phyloP scores from a whole-genome alignment of 176 grass and related monocot species.

The Stipa capillata region DNA sequence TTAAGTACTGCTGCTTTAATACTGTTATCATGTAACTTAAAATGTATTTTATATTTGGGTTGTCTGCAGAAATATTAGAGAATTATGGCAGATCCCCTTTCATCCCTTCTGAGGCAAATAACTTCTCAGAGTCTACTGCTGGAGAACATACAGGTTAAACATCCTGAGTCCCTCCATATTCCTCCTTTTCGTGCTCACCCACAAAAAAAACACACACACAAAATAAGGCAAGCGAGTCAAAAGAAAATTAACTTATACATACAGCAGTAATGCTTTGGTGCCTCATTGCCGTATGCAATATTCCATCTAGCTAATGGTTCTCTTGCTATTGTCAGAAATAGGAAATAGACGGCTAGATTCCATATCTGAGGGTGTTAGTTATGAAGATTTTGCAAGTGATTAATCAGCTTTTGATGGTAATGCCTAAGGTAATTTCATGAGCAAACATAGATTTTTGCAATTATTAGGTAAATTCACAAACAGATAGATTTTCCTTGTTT shows the following conservation, averaged over 20 bases:
- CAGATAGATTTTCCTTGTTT: not conserved
- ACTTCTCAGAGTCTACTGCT: slow-evolving; percentile 55
- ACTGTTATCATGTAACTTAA: not conserved
- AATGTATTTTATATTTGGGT: slow-evolving; percentile 14
- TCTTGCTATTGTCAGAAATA: slow-evolving; percentile 42
- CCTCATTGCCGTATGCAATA: not conserved
- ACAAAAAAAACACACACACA: no score
- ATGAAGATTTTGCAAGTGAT: slow-evolving; percentile 87
- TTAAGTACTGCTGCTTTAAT: not conserved
- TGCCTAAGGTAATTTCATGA: slow-evolving; percentile 38
- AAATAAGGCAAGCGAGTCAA: not conserved
- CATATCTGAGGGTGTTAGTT: slow-evolving; percentile 89
- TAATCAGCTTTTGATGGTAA: slow-evolving; percentile 32
- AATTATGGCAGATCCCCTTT: slow-evolving; percentile 98
- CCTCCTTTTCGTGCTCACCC: not conserved
- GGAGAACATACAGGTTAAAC: slow-evolving; percentile 53
- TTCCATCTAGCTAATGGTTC: slow-evolving; percentile 23
- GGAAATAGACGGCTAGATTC: slow-evolving; percentile 83
- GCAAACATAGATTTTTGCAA: not conserved
- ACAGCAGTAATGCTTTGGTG: not conserved
- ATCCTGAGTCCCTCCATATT: not conserved
- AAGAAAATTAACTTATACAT: not conserved
- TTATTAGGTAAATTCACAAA: slow-evolving; percentile 2
- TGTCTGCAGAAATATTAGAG: slow-evolving; percentile 78
- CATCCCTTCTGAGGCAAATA: slow-evolving; percentile 68